Evolutionary conservation across 352 stramenopile genomes (phyloP).

Genomic region (Globisporangium perplexum): DNA sequence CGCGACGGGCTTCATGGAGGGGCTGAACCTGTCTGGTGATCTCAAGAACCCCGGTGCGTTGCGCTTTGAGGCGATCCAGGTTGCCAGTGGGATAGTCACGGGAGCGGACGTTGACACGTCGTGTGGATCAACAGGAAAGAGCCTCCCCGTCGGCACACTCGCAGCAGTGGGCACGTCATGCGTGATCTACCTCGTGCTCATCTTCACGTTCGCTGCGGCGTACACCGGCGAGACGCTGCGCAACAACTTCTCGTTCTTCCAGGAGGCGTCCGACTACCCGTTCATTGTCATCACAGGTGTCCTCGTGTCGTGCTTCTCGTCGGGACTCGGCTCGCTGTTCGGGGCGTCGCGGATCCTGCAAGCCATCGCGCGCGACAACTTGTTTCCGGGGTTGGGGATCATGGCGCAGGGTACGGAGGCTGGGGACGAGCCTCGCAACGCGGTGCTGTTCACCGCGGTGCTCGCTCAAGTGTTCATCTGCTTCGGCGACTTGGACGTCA

Average conservation of each 20-base stretch:
- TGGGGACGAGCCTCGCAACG: constrained; percentile 65
- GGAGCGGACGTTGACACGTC: not conserved
- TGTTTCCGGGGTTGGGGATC: constrained; percentile 41
- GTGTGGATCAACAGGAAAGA: constrained; percentile 27
- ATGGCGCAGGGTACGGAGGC: constrained; percentile 46
- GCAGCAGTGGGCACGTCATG: constrained; percentile 53
- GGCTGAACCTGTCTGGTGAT: constrained; percentile 74
- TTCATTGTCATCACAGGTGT: constrained; percentile 61
- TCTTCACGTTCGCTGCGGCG: constrained; percentile 52
- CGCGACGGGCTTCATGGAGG: constrained; percentile 81
- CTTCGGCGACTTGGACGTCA: constrained; percentile 65
- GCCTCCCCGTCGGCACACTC: constrained; percentile 63
- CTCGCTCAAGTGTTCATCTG: constrained; percentile 67
- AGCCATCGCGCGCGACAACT: constrained; percentile 65
- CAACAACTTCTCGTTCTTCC: constrained; percentile 76
- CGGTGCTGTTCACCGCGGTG: constrained; percentile 57
- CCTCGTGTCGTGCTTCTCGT: constrained; percentile 66
- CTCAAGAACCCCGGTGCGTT: constrained; percentile 55
- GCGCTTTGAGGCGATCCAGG: not conserved
- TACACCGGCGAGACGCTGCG: constrained; percentile 53
- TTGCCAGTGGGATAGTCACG: not conserved
- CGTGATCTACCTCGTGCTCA: constrained; percentile 63
- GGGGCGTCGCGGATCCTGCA: constrained; percentile 67
- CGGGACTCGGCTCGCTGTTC: constrained; percentile 59
- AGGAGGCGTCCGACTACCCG: constrained; percentile 47